These are phyloP conservation scores for Boletus coccyginus DNA, from an alignment of 768 basidiomycete species.

Conservation along the genomic window DNA sequence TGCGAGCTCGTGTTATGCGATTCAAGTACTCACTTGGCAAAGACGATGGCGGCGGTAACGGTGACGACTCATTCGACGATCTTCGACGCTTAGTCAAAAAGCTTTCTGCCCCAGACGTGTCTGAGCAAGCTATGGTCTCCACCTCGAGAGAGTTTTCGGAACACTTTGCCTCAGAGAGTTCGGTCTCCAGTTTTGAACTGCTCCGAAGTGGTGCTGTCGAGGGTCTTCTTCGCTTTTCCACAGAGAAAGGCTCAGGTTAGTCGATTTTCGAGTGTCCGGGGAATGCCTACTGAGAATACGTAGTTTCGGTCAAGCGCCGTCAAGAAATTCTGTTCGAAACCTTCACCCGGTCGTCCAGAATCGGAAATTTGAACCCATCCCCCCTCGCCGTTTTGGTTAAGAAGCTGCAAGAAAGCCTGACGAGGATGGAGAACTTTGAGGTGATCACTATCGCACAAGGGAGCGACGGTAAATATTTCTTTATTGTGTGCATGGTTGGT, in stretches of 20 bases:
- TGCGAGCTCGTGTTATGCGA: conserved; percentile 87
- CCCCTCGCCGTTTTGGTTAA: conserved; percentile 82
- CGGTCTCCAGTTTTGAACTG: conserved; percentile 94
- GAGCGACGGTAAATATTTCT: conserved; percentile 58
- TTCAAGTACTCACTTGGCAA: conserved; percentile 72
- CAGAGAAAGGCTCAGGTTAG: conserved; percentile 49
- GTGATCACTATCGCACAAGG: conserved; percentile 86
- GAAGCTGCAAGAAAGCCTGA: conserved; percentile 93
- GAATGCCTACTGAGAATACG: conserved; percentile 1
- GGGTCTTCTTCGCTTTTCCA: conserved; percentile 77
- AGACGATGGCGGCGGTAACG: conserved; percentile 49
- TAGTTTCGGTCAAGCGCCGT: conserved; percentile 64
- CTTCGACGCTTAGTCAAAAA: conserved; percentile 64
- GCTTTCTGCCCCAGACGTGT: conserved; percentile 51
- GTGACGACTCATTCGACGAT: conserved; percentile 60
- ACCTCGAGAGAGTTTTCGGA: conserved; percentile 74
- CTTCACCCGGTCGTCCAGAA: conserved; percentile 58
- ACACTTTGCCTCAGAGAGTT: conserved; percentile 72
- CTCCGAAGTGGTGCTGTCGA: conserved; percentile 93
- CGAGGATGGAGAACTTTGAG: conserved; percentile 93
- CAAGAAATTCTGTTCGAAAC: conserved; percentile 79
- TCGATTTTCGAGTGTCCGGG: conserved; percentile 1
- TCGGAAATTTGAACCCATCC: conserved; percentile 44
- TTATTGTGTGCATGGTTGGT: background rate
- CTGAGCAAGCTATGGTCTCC: conserved; percentile 61